Percentiles rank a stretch among this genome's conserved stretches.
phyloP scores from a whole-genome alignment of 305 asterid species.

The Fraxinus angustifolia region DNA sequence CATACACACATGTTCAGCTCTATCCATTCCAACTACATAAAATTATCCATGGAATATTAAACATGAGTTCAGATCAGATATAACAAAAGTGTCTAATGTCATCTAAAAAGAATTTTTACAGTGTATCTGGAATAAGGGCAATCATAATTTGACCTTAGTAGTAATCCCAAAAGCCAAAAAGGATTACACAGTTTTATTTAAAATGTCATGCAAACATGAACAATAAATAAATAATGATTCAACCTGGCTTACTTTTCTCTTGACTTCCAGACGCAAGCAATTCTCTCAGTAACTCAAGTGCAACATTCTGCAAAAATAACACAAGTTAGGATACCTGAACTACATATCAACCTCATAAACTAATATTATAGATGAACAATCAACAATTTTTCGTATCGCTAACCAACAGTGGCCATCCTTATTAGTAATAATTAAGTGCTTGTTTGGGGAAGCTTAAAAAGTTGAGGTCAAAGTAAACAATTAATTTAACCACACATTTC shows the following conservation, averaged over 20 bases:
- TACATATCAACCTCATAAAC: neutral
- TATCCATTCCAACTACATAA: neutral
- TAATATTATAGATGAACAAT: neutral
- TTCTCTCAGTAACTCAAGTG: conserved; percentile 70
- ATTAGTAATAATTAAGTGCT: neutral
- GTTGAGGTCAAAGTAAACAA: neutral
- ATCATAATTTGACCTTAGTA: neutral
- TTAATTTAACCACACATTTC: neutral
- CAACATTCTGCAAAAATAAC: conserved; percentile 70
- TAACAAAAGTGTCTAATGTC: neutral
- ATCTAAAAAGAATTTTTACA: neutral
- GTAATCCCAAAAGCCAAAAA: neutral
- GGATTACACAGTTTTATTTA: neutral
- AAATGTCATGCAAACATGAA: conserved; percentile 1
- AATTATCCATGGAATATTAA: neutral
- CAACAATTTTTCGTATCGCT: neutral
- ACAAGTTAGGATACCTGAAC: conserved; percentile 15
- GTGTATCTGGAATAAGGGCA: neutral
- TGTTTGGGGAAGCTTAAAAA: neutral
- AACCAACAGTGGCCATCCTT: neutral
- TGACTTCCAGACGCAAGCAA: conserved; percentile 45
- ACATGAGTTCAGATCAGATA: neutral
- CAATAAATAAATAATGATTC: conserved; percentile 16
- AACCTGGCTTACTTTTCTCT: conserved; percentile 46
- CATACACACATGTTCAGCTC: neutral